These are phyloP conservation scores for Globisporangium middletonii DNA, from an alignment of 352 stramenopile genomes.

Conservation along the genomic window DNA sequence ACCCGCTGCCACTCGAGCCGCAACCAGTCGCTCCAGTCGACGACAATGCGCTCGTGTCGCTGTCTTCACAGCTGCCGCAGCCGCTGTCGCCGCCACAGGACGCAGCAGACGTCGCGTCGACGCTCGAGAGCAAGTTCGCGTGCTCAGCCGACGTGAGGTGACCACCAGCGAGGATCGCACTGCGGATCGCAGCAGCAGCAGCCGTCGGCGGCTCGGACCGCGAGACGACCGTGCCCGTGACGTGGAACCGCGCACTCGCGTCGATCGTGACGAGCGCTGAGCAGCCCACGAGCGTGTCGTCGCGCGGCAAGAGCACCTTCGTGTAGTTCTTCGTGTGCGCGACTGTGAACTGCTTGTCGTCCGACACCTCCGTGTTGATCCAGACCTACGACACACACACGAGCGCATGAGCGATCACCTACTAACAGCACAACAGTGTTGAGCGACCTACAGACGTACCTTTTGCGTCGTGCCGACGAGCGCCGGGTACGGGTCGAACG, in stretches of 20 bases:
- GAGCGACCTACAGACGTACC: constrained; percentile 2
- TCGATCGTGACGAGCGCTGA: constrained; percentile 55
- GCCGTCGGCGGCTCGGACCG: constrained; percentile 45
- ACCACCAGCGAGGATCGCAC: constrained; percentile 39
- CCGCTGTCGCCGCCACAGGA: constrained; percentile 24
- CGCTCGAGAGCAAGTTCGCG: constrained; percentile 23
- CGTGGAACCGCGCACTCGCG: constrained; percentile 61
- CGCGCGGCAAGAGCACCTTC: constrained; percentile 82
- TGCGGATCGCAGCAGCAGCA: constrained; percentile 40
- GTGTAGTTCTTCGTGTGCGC: constrained; percentile 91
- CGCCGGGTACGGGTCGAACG: constrained; percentile 69
- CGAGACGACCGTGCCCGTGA: constrained; percentile 56
- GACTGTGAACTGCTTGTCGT: constrained; percentile 75
- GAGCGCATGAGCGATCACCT: neutral
- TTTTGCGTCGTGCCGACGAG: constrained; percentile 57
- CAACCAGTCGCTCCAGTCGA: constrained; percentile 6
- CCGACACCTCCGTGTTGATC: constrained; percentile 81
- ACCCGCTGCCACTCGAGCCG: neutral
- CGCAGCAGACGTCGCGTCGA: constrained; percentile 17
- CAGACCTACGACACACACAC: constrained; percentile 28
- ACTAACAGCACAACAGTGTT: neutral
- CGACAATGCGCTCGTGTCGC: neutral
- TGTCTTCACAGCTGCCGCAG: constrained; percentile 24
- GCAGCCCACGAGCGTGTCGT: constrained; percentile 75
- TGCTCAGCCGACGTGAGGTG: constrained; percentile 24